Base-by-base conservation (phyloP, 2,329 filamentous ascomycete genomes). In the Metarhizium robertsii region DNA sequence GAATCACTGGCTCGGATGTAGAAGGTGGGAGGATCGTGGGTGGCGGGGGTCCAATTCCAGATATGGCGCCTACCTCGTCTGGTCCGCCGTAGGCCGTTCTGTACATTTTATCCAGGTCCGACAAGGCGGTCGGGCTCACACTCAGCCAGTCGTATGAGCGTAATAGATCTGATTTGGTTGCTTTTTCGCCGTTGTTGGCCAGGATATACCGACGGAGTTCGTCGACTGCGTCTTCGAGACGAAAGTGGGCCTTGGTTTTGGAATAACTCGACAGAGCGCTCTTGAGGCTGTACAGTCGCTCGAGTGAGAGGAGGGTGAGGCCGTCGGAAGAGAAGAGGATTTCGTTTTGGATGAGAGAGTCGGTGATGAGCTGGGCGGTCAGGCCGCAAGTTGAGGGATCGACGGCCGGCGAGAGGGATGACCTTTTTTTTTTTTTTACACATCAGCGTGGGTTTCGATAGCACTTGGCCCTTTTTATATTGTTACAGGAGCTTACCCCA, bases 281-380 rank as follows among this genome's bases (percentile, higher is more conserved):
- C 66, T 85, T 85, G 70, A 87, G 81, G 46, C 79, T 83, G 69
- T 85, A 87, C 49, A 85, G 67, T 52, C 81, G 75, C 66, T 87
- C 84, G 11, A 86, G 74, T 0, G 81, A 76, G 14, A 85, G 66
- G 7, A 87, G 69, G 0, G 77, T 83, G 11, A 87, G 73, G 18
- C 81, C 81, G 30, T 80, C 78, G 2, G 79, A 76, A 2, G 77
- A 76, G 72, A 84, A 86, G 53, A 87, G 72, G 29, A 81, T 68
- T 56, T 84, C 79, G 64, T 85, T 82, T 61, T 87, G 84, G 45
- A 70, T 64, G 30, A 84, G 71, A 32, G 81, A 85, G 55, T 77
- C 75, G 54, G 75, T 73, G 50, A 85, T 72, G 16, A 87, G 71
- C 52, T 79, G 75, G 45, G 70, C 69, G 3, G 76, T 77, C 6